Base-by-base conservation (phyloP, 192 early-diverging fungal species). In the Backusella tarrabulga region DNA sequence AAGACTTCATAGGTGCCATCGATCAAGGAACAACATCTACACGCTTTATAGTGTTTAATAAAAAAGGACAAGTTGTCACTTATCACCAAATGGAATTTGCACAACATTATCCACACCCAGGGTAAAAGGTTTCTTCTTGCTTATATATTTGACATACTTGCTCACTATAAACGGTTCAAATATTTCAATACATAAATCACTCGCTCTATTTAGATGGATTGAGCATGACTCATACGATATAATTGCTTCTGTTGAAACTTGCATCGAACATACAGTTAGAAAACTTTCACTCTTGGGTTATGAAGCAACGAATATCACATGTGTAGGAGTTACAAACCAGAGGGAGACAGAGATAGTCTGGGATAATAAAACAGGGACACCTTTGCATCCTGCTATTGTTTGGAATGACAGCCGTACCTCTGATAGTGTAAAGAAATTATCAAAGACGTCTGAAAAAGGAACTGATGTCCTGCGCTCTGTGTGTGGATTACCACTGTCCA, bases 301-400 rank as follows among this genome's bases (percentile, higher is more conserved):
- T 60, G 73, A 85, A 9, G 73, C 85, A 44, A 81, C 70, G 8
- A 79, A 85, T 74, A 88, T 92, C 77, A 85, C 83, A 85, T 87
- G 88, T 14, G 89, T 98, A 26, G 97, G 97, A 2, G 92, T 98
- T 74, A 98, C 97, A 21, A 98, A 97, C 85, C 97, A 98, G 83
- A 89, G 97, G 76, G 97, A 98, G 77, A 98, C 97, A 4, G 88
- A 90, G 7, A 89, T 96, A 50, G 93, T 87, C n/a, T 98, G 96
- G 95, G 96, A 98, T 84, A 86, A 75, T 38, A 81, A 71, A 42
- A 93, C 95, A 6, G 97, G 97, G 44, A 77, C 90, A 74, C 92
- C 92, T 3, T 85, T 97, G 46, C 89, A 92, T 56, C 91, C 94
- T 78, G 96, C 96, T 21, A 93, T 97, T 79, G 94, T 98, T 34